Evolutionary conservation across 1,284 basidiomycete genomes (phyloP).

Genomic region (Leccinum fuscescens): DNA sequence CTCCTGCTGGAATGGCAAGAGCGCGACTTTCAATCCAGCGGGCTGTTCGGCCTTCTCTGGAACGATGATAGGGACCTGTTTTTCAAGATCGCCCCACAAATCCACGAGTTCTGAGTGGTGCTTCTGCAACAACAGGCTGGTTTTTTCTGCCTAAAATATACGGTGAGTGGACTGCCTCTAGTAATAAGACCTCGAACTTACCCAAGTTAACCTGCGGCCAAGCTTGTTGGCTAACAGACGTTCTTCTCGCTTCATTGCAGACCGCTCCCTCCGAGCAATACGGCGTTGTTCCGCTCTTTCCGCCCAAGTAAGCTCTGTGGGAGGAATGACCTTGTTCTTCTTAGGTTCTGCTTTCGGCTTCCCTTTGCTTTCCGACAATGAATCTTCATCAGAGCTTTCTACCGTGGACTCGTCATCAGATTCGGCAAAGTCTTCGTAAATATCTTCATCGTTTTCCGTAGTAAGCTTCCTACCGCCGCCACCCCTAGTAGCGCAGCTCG

Average conservation of each 20-base stretch:
- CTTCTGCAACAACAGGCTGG: constrained; percentile 60
- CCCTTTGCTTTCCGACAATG: constrained; percentile 28
- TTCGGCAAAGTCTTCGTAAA: constrained; percentile 22
- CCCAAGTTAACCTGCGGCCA: constrained; percentile 70
- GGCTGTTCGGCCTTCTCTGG: constrained; percentile 82
- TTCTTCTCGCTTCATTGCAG: constrained; percentile 48
- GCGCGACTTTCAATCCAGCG: constrained; percentile 67
- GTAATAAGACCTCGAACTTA: constrained; percentile 30
- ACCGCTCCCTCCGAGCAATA: constrained; percentile 24
- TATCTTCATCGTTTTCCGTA: constrained; percentile 34
- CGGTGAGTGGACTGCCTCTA: background rate
- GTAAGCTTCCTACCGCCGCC: constrained; percentile 8
- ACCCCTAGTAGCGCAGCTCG: constrained; percentile 40
- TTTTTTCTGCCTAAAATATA: constrained; percentile 67
- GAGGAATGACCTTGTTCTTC: constrained; percentile 28
- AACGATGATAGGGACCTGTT: constrained; percentile 57
- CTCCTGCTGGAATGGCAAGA: constrained; percentile 87
- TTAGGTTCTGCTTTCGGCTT: constrained; percentile 38
- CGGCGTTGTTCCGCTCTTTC: constrained; percentile 8
- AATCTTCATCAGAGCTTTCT: constrained; percentile 38
- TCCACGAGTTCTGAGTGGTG: constrained; percentile 77
- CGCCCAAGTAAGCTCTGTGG: constrained; percentile 23
- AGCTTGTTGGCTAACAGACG: constrained; percentile 48
- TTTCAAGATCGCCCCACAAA: constrained; percentile 87
- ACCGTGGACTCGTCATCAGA: constrained; percentile 28